Percentiles rank a stretch among this genome's conserved stretches.
phyloP scores from a whole-genome alignment of 23 red algal genomes.

The Cyanidioschyzon merolae region DNA sequence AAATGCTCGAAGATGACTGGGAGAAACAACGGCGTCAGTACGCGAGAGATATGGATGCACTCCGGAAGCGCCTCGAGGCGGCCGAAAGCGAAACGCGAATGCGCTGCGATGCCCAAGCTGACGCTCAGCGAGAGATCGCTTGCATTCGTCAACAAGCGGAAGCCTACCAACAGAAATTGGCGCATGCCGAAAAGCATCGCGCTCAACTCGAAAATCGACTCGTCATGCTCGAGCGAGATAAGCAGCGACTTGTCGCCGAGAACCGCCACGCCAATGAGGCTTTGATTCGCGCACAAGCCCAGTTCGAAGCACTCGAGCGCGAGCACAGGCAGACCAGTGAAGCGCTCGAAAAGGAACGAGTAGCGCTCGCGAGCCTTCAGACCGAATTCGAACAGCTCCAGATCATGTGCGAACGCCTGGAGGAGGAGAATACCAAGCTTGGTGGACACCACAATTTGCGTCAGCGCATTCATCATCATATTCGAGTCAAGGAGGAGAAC shows the following conservation, averaged over 20 bases:
- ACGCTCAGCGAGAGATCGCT: constrained; percentile 7
- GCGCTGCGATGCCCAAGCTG: constrained; percentile 11
- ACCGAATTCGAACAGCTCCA: background rate
- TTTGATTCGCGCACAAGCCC: background rate
- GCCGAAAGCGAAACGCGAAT: constrained; percentile 5
- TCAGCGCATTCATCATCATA: constrained; percentile 12
- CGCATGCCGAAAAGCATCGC: background rate
- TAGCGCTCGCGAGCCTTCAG: background rate
- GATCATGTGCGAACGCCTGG: background rate
- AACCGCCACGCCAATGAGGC: background rate
- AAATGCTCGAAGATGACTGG: background rate
- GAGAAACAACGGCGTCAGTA: background rate
- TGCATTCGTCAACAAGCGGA: background rate
- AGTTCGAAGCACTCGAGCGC: background rate
- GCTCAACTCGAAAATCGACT: background rate
- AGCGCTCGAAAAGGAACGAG: background rate
- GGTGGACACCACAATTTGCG: constrained; percentile 8
- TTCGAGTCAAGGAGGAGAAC: constrained; percentile 14
- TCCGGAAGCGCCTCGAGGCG: constrained; percentile 1
- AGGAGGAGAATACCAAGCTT: constrained; percentile 12
- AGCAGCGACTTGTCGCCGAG: background rate
- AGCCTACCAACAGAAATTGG: background rate
- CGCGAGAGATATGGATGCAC: background rate
- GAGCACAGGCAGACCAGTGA: background rate
- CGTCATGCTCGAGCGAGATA: background rate